Evolutionary conservation across 1,284 basidiomycete genomes (phyloP).

Genomic region (Puccinia horiana): DNA sequence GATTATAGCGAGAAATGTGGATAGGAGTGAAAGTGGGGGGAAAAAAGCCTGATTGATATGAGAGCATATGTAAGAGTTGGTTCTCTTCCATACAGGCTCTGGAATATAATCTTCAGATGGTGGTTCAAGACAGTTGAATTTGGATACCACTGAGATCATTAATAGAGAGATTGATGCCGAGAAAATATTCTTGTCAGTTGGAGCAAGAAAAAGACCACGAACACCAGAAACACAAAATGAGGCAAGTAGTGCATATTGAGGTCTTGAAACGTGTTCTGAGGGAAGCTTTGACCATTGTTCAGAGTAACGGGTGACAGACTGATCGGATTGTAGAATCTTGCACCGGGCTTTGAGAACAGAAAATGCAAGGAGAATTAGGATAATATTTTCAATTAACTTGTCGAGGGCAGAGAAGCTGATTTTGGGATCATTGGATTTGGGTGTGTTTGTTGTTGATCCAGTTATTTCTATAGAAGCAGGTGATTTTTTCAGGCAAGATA

Average conservation of each 20-base stretch:
- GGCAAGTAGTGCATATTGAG: not conserved
- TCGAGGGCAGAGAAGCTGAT: not conserved
- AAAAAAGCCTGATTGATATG: not conserved
- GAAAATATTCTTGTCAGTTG: not conserved
- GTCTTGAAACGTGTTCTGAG: not conserved
- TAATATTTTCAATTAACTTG: not conserved
- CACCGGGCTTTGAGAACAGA: slow-evolving; percentile 5
- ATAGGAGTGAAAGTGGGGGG: not conserved
- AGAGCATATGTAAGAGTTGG: slow-evolving; percentile 9
- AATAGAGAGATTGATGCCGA: not conserved
- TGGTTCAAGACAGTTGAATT: not conserved
- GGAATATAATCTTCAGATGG: not conserved
- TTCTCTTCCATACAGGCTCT: slow-evolving; percentile 26
- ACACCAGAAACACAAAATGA: not conserved
- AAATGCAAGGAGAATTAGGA: slow-evolving; percentile 5
- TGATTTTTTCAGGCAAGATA: not conserved
- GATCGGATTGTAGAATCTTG: not conserved
- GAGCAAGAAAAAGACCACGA: not conserved
- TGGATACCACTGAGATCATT: not conserved
- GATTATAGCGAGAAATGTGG: not conserved
- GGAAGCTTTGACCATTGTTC: not conserved
- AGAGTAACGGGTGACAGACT: not conserved
- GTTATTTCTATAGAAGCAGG: too few relatives aligned
- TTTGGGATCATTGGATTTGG: not conserved
- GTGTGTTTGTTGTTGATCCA: not conserved